Evolutionary conservation across 208 protist genomes (phyloP).

Genomic region (Novymonas esmeraldas): DNA sequence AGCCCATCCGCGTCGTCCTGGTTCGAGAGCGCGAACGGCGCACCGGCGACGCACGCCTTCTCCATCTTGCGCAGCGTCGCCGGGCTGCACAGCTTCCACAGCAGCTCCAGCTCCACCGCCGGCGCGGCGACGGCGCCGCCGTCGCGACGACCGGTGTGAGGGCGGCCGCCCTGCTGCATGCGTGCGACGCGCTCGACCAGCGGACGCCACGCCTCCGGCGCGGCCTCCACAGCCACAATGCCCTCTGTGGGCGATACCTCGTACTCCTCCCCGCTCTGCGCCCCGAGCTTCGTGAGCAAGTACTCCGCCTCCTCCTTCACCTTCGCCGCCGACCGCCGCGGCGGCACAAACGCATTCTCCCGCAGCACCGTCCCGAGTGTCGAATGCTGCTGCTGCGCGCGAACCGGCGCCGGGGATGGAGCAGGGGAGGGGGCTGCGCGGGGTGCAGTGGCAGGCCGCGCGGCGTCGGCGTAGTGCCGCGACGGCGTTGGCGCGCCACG

Average conservation of each 20-base stretch:
- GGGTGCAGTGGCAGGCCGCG: no score
- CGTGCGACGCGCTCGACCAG: slow-evolving; percentile 28
- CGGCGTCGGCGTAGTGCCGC: not conserved
- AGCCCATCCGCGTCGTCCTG: slow-evolving; percentile 49
- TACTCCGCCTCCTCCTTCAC: slow-evolving; percentile 40
- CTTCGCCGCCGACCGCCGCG: slow-evolving; percentile 25
- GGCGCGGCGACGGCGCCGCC: not conserved
- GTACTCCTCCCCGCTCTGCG: slow-evolving; percentile 32
- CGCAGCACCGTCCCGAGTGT: slow-evolving; percentile 23
- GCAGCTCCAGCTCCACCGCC: slow-evolving; percentile 33
- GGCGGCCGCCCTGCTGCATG: slow-evolving; percentile 10
- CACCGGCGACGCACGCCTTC: slow-evolving; percentile 27
- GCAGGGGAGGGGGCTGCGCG: slow-evolving; percentile 5
- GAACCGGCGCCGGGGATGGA: not conserved
- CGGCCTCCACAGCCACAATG: slow-evolving; percentile 37
- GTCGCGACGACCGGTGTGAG: not conserved
- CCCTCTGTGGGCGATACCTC: slow-evolving; percentile 30
- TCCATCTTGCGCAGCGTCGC: slow-evolving; percentile 45
- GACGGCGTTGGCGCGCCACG: not conserved
- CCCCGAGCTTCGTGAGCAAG: slow-evolving; percentile 32
- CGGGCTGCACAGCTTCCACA: slow-evolving; percentile 72
- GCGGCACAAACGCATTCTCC: slow-evolving; percentile 23
- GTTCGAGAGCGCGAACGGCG: slow-evolving; percentile 24
- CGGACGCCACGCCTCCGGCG: slow-evolving; percentile 32
- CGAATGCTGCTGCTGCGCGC: slow-evolving; percentile 3